These are phyloP conservation scores for Aspergillus sp. DNA, from an alignment of 2,329 filamentous ascomycete species.

Conservation along the genomic window DNA sequence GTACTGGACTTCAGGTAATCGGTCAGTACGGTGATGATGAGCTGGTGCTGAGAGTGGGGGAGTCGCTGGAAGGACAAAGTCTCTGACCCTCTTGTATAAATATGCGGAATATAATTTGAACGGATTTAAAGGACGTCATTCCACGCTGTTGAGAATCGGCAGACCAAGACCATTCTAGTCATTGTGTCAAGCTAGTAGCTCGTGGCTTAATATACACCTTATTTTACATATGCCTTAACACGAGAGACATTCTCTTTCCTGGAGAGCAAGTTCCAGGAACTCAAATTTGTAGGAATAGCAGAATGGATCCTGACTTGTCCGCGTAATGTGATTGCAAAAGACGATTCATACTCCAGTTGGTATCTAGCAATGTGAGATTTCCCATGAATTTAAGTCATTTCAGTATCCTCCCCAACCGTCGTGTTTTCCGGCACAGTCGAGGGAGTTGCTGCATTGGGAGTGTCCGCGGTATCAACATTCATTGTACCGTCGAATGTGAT, in stretches of 20 bases:
- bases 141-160: no score
- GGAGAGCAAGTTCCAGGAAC: no score
- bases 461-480: slow-evolving; percentile 23
- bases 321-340: neutral
- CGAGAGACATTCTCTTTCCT: no score
- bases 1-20: slow-evolving; percentile 47
- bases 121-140: no score
- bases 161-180: no score
- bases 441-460: slow-evolving; percentile 19
- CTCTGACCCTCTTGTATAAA: slow-evolving; percentile 7
- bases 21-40: slow-evolving; percentile 50
- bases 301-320: neutral
- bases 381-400: slow-evolving; percentile 25
- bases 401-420: slow-evolving; percentile 28
- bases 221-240: no score
- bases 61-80: slow-evolving; percentile 31
- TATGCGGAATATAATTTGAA: neutral
- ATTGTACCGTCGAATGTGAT: slow-evolving; percentile 23
- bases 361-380: neutral
- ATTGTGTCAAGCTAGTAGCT: neutral
- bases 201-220: neutral
- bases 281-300: no score
- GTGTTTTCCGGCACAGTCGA: slow-evolving; percentile 14
- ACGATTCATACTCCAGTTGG: neutral
- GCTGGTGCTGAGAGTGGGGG: slow-evolving; percentile 40